A percentile compares a stretch with the other conserved stretches of the same genome.
These are phyloP conservation scores for Circinella umbellata DNA, from an alignment of 371 early-diverging fungal species.

Conservation along the genomic window DNA sequence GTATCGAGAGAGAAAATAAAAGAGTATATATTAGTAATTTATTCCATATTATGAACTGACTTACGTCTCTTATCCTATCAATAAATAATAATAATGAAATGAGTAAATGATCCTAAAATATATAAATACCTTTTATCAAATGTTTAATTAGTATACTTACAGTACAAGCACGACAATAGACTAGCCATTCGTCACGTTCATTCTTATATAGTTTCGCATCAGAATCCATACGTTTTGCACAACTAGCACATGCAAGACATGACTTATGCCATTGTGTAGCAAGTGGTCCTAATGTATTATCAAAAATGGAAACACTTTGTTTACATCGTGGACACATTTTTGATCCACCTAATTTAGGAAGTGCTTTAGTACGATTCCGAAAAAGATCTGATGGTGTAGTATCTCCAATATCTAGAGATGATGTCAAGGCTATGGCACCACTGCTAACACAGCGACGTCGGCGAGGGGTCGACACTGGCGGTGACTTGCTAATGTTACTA, in stretches of 20 bases:
- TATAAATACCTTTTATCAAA: neutral
- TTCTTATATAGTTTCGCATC: conserved; percentile 48
- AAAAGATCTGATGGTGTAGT: conserved; percentile 8
- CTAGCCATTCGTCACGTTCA: conserved; percentile 35
- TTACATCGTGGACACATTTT: conserved; percentile 55
- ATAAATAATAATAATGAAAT: neutral
- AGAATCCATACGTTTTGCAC: conserved; percentile 60
- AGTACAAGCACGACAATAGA: conserved; percentile 55
- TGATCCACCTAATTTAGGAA: conserved; percentile 54
- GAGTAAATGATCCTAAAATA: no score
- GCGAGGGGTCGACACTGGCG: neutral
- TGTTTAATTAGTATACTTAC: conserved; percentile 1
- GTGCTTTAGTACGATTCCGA: conserved; percentile 9
- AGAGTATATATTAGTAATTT: neutral
- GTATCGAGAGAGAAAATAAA: neutral
- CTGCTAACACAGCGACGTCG: conserved; percentile 14
- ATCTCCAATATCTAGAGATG: neutral
- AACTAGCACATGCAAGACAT: conserved; percentile 52
- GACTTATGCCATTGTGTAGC: conserved; percentile 61
- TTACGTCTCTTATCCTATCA: conserved; percentile 5
- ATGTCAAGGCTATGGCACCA: neutral
- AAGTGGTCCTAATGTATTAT: conserved; percentile 56
- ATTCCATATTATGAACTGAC: neutral
- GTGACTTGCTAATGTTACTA: neutral
- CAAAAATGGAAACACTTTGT: conserved; percentile 51